Percentiles rank a stretch among this genome's conserved stretches.
These are phyloP conservation scores for Blastobotrys robertii DNA, from an alignment of 805 yeast species.

Conservation along the genomic window DNA sequence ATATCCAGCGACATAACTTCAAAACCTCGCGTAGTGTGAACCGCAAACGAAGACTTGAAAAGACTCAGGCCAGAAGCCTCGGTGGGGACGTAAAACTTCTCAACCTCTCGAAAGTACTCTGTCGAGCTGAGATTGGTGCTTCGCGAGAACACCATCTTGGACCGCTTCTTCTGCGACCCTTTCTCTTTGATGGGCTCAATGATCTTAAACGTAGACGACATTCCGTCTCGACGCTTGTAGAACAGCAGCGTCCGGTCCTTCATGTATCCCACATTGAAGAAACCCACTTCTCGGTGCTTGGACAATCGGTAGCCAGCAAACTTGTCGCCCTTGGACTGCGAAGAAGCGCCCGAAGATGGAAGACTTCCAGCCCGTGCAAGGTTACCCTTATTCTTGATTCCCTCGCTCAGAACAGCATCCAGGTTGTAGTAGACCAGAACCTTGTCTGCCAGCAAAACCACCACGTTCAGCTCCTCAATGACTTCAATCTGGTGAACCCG, in stretches of 20 bases:
- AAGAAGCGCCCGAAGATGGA: background rate
- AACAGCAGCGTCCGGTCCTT: conserved; percentile 48
- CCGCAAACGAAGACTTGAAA: conserved; percentile 56
- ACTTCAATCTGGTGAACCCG: conserved; percentile 54
- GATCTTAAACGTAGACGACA: conserved; percentile 46
- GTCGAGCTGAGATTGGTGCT: conserved; percentile 20
- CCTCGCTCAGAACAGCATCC: conserved; percentile 41
- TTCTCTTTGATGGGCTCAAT: conserved; percentile 43
- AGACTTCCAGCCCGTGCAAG: background rate
- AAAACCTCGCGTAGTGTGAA: conserved; percentile 58
- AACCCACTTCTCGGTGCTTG: conserved; percentile 36
- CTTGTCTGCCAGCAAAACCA: conserved; percentile 50
- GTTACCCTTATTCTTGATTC: conserved; percentile 7
- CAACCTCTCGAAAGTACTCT: conserved; percentile 35
- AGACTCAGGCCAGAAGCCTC: conserved; percentile 54
- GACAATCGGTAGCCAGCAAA: conserved; percentile 39
- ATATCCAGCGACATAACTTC: conserved; percentile 54
- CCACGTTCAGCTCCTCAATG: conserved; percentile 43
- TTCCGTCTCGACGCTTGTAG: conserved; percentile 44
- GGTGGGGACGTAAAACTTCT: conserved; percentile 41
- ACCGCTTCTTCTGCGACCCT: conserved; percentile 19
- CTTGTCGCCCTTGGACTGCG: background rate
- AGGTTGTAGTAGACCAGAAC: conserved; percentile 53
- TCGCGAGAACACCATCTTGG: conserved; percentile 17
- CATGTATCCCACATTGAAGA: conserved; percentile 63